phyloP scores from a whole-genome alignment of 148 eudicot genomes.

The Chenopodium suecicum region DNA sequence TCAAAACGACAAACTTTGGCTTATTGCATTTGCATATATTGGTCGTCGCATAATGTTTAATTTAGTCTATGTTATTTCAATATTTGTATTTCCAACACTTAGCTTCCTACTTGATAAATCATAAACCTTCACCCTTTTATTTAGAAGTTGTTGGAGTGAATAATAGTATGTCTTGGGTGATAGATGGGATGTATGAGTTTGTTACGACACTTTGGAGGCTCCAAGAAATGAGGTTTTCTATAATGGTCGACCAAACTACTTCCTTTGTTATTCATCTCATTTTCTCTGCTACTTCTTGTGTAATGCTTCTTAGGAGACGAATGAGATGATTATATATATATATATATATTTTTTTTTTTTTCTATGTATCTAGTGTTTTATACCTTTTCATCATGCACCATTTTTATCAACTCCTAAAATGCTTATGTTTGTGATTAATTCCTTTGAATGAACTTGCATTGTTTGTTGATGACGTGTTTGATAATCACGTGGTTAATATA shows the following conservation, averaged over 20 bases:
- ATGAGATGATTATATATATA: background rate
- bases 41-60: background rate
- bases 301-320: constrained; percentile 4
- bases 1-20: constrained; percentile 2
- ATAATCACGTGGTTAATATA: too few species aligned
- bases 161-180: constrained; percentile 13
- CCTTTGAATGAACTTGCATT: too few species aligned
- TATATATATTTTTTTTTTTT: too few species aligned
- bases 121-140: too few species aligned
- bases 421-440: background rate
- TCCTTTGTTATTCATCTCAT: constrained; percentile 11
- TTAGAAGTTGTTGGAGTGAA: background rate
- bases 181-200: constrained; percentile 29
- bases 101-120: background rate
- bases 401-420: background rate
- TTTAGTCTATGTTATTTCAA: background rate
- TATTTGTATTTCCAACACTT: background rate
- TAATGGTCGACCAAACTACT: constrained; percentile 21
- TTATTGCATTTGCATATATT: background rate
- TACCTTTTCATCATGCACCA: too few species aligned
- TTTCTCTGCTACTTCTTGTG: constrained; percentile 26
- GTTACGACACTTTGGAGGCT: constrained; percentile 36
- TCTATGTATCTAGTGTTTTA: too few species aligned
- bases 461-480: too few species aligned
- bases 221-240: constrained; percentile 39